phyloP scores from a whole-genome alignment of 176 grass and related monocot genomes.

The Zea mays region DNA sequence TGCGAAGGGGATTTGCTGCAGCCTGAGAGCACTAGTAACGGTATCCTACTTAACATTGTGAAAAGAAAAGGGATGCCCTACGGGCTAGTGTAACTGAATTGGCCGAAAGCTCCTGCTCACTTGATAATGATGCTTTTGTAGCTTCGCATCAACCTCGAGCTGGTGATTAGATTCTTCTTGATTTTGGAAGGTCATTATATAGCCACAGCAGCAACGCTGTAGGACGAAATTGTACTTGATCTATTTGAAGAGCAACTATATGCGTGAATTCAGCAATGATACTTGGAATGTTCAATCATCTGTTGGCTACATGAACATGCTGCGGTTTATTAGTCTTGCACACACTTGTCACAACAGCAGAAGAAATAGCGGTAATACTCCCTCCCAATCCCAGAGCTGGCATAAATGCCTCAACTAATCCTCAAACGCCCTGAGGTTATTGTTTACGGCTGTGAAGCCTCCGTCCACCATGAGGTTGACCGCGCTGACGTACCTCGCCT shows the following conservation, averaged over 20 bases:
- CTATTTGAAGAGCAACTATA: neutral
- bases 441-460: constrained; percentile 48
- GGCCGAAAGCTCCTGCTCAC: constrained; percentile 3
- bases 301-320: neutral
- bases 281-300: neutral
- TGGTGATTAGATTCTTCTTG: constrained; percentile 29
- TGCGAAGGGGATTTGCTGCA: constrained; percentile 73
- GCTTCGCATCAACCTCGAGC: constrained; percentile 10
- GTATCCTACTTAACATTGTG: constrained; percentile 81
- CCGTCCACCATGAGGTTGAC: constrained; percentile 73
- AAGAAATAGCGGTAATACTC: no score
- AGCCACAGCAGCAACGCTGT: constrained; percentile 6
- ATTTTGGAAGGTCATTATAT: constrained; percentile 19
- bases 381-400: neutral
- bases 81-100: constrained; percentile 28
- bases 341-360: neutral
- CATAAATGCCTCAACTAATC: constrained; percentile 20
- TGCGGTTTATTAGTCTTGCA: neutral
- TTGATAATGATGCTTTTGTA: constrained; percentile 23
- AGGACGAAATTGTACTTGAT: constrained; percentile 8
- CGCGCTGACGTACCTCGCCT: constrained; percentile 62
- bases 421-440: constrained; percentile 43
- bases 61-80: constrained; percentile 53
- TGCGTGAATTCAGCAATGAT: neutral
- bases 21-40: constrained; percentile 54